Conservation (phyloP, 129 eudicot species). For the Tagetes erecta region DNA sequence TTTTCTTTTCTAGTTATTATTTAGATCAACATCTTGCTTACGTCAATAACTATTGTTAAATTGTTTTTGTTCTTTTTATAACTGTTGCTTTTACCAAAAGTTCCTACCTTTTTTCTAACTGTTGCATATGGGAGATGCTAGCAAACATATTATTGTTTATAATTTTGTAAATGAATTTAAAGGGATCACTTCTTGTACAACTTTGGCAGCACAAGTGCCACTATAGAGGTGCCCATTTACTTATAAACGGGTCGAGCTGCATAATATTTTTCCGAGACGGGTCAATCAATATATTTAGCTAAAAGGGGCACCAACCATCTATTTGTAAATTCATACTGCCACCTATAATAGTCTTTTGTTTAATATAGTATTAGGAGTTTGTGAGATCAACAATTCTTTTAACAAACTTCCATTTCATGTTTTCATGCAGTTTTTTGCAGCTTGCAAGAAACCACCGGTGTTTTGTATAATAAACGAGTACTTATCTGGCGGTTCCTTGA, state of each 20-base stretch:
- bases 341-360: not conserved
- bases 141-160: not conserved
- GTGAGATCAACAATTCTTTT: not conserved
- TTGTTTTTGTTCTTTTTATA: not conserved
- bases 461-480: slow-evolving; percentile 97
- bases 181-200: not conserved
- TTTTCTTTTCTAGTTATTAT: not conserved
- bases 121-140: slow-evolving; percentile 14
- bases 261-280: not conserved
- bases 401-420: slow-evolving; percentile 6
- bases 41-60: not conserved
- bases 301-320: not conserved
- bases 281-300: not conserved
- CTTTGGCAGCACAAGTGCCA: not conserved
- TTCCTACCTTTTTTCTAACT: slow-evolving; percentile 11
- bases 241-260: not conserved
- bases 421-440: slow-evolving; percentile 79
- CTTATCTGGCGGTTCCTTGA: slow-evolving; percentile 79
- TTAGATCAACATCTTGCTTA: slow-evolving; percentile 7
- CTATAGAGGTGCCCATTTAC: not conserved
- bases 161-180: not conserved
- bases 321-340: not conserved
- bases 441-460: slow-evolving; percentile 92
- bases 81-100: slow-evolving; percentile 14
- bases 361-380: not conserved